Base-by-base conservation (phyloP, 2,329 filamentous ascomycete genomes). In the Pseudogymnoascus sp. region DNA sequence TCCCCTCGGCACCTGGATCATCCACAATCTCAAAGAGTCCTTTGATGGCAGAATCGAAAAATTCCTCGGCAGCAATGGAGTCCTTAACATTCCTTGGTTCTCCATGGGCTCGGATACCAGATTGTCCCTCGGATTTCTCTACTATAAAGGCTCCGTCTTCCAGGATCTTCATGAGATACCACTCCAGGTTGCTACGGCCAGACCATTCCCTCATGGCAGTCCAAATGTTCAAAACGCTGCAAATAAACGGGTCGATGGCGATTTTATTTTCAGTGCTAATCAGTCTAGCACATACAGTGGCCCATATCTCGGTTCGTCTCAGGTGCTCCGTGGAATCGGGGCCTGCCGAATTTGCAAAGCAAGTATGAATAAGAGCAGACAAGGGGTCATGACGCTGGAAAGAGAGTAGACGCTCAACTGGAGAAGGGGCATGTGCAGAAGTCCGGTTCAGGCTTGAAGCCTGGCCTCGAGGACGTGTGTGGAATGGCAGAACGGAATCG, bases 121-220 rank as follows among this genome's bases (percentile, higher is more conserved):
- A 81, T 67, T 90, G 87, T 69, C 91, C 88, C 72, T 92, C 89
- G 68, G 89, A 85, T 69, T 88, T 86, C 69, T 96, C 91, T 66
- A 96, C 79, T 61, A 97, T 78, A 70, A 96, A 96, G 37, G 91
- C 88, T 65, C 94, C 94, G 67, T 95, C 89, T 73, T 96, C 90
- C 30, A 99, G 82, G 62, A 95, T 90, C 71, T 94, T 89, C 89
- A 96, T 94, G 10, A 99, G 82, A 72, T 92, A 97, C 74, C 90
- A 88, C 74, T 96, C 92, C 78, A 99, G 85, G 64, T 91, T 94
- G 65, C 86, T 83, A 68, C 88, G 91, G 61, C 90, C 90, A 38
- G 90, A 88, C 92, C 92, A 97, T 72, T 92, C 86, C 63, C 89
- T 85, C 80, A 92, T 89, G 60, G 84, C 80, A 58, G 89, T 85